A percentile compares a stretch with the other conserved stretches of the same genome.
phyloP scores from a whole-genome alignment of 208 protist species.

The Ichthyophonus hoferi region DNA sequence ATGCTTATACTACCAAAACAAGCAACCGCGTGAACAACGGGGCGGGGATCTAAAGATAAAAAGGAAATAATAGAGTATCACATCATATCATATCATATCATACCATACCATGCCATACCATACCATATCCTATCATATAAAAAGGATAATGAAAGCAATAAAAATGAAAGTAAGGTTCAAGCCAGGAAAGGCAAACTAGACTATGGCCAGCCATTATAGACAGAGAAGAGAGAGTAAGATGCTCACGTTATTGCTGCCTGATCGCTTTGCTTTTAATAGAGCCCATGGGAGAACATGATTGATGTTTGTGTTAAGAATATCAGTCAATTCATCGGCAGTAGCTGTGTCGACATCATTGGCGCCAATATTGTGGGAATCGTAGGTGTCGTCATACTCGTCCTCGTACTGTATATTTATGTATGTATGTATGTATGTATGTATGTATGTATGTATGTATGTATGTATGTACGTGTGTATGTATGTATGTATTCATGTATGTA shows the following conservation, averaged over 20 bases:
- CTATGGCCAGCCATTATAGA: too few relatives aligned
- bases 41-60: too few relatives aligned
- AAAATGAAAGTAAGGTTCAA: too few relatives aligned
- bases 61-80: too few relatives aligned
- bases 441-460: neutral
- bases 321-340: neutral
- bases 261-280: neutral
- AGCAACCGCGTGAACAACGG: too few relatives aligned
- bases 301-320: neutral
- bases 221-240: too few relatives aligned
- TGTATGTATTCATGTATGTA: neutral
- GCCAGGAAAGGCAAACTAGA: too few relatives aligned
- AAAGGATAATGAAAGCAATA: too few relatives aligned
- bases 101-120: too few relatives aligned
- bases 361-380: neutral
- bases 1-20: too few relatives aligned
- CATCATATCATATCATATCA: too few relatives aligned
- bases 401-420: neutral
- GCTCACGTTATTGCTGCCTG: neutral
- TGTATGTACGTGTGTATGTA: neutral
- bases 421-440: neutral
- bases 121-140: too few relatives aligned
- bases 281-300: neutral
- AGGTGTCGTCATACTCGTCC: slow-evolving; percentile 14
- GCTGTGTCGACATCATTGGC: neutral